Percentiles rank a stretch among this genome's conserved stretches.
Evolutionary conservation across 2,329 filamentous ascomycete genomes (phyloP).

Genomic region (Claviceps sp.): DNA sequence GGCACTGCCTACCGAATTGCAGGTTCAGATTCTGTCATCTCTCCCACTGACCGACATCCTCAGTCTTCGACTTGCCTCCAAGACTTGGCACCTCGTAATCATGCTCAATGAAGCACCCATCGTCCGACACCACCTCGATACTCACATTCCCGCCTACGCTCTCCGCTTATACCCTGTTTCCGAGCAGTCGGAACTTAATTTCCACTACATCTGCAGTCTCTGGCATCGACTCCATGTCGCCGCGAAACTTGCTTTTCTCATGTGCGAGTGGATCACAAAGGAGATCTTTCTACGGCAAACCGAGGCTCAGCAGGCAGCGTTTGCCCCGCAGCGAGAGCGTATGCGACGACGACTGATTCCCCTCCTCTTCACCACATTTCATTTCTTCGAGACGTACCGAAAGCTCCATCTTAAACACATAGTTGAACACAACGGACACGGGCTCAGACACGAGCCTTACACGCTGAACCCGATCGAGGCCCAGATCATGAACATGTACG

Average conservation of each 20-base stretch:
- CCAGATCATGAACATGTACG: constrained; percentile 51
- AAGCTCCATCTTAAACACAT: constrained; percentile 45
- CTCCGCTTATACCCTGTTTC: constrained; percentile 43
- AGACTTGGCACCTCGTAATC: constrained; percentile 45
- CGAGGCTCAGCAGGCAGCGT: constrained; percentile 39
- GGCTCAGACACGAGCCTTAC: constrained; percentile 38
- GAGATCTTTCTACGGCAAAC: constrained; percentile 50
- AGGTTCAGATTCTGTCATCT: constrained; percentile 47
- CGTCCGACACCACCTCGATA: constrained; percentile 45
- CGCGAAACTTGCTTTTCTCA: constrained; percentile 46
- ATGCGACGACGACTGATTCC: constrained; percentile 53
- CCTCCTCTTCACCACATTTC: constrained; percentile 50
- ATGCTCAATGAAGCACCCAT: constrained; percentile 48
- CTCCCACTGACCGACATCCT: constrained; percentile 48
- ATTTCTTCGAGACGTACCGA: constrained; percentile 55
- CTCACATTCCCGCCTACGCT: constrained; percentile 47
- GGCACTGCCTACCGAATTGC: constrained; percentile 45
- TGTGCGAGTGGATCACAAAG: constrained; percentile 51
- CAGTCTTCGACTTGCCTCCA: constrained; percentile 44
- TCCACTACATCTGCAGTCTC: constrained; percentile 49
- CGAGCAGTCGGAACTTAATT: constrained; percentile 33
- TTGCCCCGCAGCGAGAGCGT: constrained; percentile 46
- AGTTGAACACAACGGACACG: constrained; percentile 34
- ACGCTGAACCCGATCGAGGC: constrained; percentile 50
- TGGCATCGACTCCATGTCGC: constrained; percentile 55